These are phyloP conservation scores for Colletotrichum lupini DNA, from an alignment of 2,329 filamentous ascomycete species.

Conservation along the genomic window DNA sequence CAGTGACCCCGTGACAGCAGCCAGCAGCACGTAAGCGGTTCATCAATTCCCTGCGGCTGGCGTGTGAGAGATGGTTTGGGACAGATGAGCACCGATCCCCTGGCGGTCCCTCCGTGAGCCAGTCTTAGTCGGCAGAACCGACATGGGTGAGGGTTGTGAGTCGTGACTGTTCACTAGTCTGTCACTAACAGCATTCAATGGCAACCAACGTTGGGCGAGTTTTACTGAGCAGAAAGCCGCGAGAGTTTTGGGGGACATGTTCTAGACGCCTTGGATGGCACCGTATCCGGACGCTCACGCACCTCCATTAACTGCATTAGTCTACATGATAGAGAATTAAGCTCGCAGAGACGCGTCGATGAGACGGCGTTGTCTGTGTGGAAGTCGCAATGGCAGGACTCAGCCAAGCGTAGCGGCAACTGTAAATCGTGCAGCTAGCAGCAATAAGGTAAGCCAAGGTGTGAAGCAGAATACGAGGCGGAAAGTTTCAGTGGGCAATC, in stretches of 20 bases:
- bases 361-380: not conserved
- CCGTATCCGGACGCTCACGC: not conserved
- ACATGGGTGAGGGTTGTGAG: not conserved
- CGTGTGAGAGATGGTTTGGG: slow-evolving; percentile 19
- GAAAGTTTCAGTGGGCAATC: not conserved
- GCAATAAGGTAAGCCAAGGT: too few species aligned
- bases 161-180: too few species aligned
- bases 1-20: not conserved
- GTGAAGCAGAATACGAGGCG: not conserved
- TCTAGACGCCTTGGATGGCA: not conserved
- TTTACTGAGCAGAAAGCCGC: not conserved
- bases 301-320: not conserved
- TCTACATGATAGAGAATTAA: not conserved
- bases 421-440: not conserved
- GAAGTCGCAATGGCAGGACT: not conserved
- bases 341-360: not conserved
- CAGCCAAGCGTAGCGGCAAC: not conserved
- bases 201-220: not conserved
- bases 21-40: not conserved
- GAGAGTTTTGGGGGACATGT: not conserved
- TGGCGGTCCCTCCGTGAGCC: not conserved
- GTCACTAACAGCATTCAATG: not conserved
- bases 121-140: not conserved
- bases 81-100: slow-evolving; percentile 1
- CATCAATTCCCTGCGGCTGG: slow-evolving; percentile 22